These are phyloP conservation scores for Monsonia emarginata DNA, from an alignment of 441 rosid genomes.

Conservation along the genomic window DNA sequence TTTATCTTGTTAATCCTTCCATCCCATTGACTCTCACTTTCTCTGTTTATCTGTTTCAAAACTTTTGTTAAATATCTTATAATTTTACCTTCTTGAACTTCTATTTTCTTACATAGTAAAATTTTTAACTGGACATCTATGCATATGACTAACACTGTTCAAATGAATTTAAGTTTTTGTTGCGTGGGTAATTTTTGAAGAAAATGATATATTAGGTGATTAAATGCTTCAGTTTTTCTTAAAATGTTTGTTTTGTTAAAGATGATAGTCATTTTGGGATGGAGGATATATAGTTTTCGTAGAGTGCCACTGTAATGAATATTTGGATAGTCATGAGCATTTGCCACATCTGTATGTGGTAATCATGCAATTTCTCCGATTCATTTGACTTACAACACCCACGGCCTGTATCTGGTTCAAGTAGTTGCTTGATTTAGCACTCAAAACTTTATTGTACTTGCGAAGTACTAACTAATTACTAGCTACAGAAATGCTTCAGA, in stretches of 20 bases:
- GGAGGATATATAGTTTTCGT: not conserved
- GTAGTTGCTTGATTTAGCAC: slow-evolving; percentile 14
- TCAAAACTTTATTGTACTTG: slow-evolving; percentile 13
- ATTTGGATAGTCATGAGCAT: too few relatives aligned
- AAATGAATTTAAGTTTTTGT: not conserved
- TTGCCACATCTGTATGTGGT: not conserved
- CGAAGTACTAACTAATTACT: slow-evolving; percentile 33
- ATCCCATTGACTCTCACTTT: too few relatives aligned
- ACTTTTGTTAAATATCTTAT: too few relatives aligned
- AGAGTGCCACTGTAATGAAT: not conserved
- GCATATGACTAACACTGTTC: not conserved
- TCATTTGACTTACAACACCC: not conserved
- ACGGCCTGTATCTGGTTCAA: slow-evolving; percentile 1
- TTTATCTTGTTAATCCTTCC: too few relatives aligned
- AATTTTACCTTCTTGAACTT: not conserved
- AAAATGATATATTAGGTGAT: not conserved
- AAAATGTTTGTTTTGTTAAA: not conserved
- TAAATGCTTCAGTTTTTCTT: not conserved
- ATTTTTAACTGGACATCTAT: too few relatives aligned
- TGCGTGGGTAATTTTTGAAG: not conserved
- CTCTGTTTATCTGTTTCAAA: too few relatives aligned
- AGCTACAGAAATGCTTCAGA: slow-evolving; percentile 87
- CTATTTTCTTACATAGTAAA: not conserved
- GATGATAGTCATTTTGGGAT: not conserved
- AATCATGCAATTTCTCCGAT: not conserved